Evolutionary conservation across 495 filamentous ascomycete genomes (phyloP).

Genomic region (Extremus antarcticus): DNA sequence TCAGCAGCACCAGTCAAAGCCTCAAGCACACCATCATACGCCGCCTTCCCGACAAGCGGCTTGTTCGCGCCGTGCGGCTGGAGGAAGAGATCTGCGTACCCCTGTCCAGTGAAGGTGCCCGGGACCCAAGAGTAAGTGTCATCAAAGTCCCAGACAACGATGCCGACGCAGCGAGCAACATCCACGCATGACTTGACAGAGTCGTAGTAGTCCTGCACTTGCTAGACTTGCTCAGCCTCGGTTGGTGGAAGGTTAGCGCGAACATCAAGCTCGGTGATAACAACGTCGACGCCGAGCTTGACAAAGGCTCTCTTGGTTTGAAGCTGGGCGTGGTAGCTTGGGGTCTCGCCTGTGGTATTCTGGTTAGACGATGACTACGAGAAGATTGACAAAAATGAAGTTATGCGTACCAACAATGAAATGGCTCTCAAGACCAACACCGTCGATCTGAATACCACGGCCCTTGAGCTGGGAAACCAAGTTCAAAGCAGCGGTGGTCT

Average conservation of each 20-base stretch:
- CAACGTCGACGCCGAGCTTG: slow-evolving; percentile 42
- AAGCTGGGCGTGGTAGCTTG: slow-evolving; percentile 22
- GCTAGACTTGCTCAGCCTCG: slow-evolving; percentile 40
- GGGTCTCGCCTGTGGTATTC: slow-evolving; percentile 25
- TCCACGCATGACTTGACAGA: slow-evolving; percentile 51
- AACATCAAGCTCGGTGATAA: slow-evolving; percentile 56
- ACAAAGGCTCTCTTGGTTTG: slow-evolving; percentile 36
- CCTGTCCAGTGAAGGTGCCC: slow-evolving; percentile 23
- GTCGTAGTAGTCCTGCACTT: slow-evolving; percentile 47
- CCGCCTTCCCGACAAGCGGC: slow-evolving; percentile 11
- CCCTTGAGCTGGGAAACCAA: slow-evolving; percentile 39
- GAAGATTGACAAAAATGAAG: not conserved
- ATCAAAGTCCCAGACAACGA: slow-evolving; percentile 58
- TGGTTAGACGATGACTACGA: not conserved
- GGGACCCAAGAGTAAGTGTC: slow-evolving; percentile 35
- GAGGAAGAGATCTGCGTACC: slow-evolving; percentile 20
- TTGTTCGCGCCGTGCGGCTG: slow-evolving; percentile 20
- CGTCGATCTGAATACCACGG: slow-evolving; percentile 47
- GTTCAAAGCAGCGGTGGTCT: slow-evolving; percentile 35
- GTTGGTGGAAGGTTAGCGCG: slow-evolving; percentile 31
- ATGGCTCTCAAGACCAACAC: slow-evolving; percentile 50
- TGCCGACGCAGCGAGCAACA: slow-evolving; percentile 48
- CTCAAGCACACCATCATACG: slow-evolving; percentile 14
- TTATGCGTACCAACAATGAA: slow-evolving; percentile 39
- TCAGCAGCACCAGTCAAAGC: slow-evolving; percentile 6